Evolutionary conservation across 2,329 filamentous ascomycete species (phyloP), one percentile per base, ranked within the genome.

Genomic region (Aspergillus fischeri): DNA sequence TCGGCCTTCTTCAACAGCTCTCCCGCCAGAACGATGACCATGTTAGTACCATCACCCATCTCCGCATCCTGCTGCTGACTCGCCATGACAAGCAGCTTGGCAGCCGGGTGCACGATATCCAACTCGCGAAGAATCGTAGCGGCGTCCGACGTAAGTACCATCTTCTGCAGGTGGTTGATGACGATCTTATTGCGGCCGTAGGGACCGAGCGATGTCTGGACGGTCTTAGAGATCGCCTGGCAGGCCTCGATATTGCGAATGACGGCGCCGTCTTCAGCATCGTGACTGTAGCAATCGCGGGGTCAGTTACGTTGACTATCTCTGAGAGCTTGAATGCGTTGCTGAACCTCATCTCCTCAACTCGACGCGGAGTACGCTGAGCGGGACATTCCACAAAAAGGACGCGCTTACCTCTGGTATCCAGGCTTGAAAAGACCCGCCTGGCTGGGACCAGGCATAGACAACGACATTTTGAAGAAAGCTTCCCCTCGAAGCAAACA

Each of bases 131-230:
- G 84, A 73, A 99, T 99, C 47, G 94, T 97, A 65, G 94, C 94
- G 64, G 94, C 94, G 73, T 99, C 94, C 60, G 92, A 97, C 67
- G 95, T 99, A 64, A 99, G 83, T 69, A 97, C 96, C 94, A 99
- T 97, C 84, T 99, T 99, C 78, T 96, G 91, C 62, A 99, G 84
- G 80, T 99, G 95, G 83, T 99, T 99, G 83, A 99, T 97, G 80
- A 99, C 91, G 73, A 99, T 92, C 82, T 99, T 99, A 83, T 99
- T 99, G 78, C 94, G 90, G 71, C 94, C 94, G 78, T 96, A 97
- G 59, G 94, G 94, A 53, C 94, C 95, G 38, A 99, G 85, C 49
- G 94, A 97, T 56, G 94, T 97, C 81, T 96, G 92, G 51, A 99
- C 94, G 53, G 94, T 99, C 70, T 90, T 90, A 58, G 94, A 87